phyloP scores from a whole-genome alignment of 306 rosid species.

The Ochetophila trinervis region DNA sequence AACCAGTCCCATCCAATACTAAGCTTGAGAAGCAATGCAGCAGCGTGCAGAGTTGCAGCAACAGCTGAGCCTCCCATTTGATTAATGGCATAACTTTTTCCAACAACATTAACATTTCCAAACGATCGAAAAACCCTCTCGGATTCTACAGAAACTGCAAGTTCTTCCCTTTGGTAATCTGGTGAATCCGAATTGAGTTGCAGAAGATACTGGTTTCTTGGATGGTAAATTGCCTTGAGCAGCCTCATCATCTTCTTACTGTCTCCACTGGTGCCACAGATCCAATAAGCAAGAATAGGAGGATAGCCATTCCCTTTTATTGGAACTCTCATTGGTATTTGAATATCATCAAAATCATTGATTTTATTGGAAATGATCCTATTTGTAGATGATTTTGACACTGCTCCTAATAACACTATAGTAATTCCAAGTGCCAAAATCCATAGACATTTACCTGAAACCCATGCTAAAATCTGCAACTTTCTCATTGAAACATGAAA shows the following conservation, averaged over 20 bases:
- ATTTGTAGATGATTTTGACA: constrained; percentile 40
- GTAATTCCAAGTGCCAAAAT: constrained; percentile 31
- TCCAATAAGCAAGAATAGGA: constrained; percentile 65
- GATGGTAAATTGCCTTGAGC: constrained; percentile 67
- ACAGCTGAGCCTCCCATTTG: constrained; percentile 65
- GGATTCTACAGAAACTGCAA: constrained; percentile 45
- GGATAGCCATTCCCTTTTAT: constrained; percentile 53
- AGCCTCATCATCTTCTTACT: constrained; percentile 44
- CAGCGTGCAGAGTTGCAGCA: constrained; percentile 64
- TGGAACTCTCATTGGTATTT: constrained; percentile 18
- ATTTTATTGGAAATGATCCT: constrained; percentile 16
- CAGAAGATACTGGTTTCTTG: constrained; percentile 67
- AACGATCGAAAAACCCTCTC: constrained; percentile 37
- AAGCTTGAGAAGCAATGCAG: constrained; percentile 68
- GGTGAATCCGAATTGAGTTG: constrained; percentile 55
- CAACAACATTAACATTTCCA: constrained; percentile 63
- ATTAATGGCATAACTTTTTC: constrained; percentile 52
- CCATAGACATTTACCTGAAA: constrained; percentile 37
- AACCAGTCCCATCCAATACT: constrained; percentile 73
- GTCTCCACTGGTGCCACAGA: constrained; percentile 54
- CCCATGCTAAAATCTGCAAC: constrained; percentile 37
- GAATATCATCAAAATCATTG: constrained; percentile 19
- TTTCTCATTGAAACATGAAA: constrained; percentile 45
- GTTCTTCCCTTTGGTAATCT: constrained; percentile 46
- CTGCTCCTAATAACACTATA: constrained; percentile 35